Conservation (phyloP, 2,329 filamentous ascomycete species). For the Hyphodiscus sp. region DNA sequence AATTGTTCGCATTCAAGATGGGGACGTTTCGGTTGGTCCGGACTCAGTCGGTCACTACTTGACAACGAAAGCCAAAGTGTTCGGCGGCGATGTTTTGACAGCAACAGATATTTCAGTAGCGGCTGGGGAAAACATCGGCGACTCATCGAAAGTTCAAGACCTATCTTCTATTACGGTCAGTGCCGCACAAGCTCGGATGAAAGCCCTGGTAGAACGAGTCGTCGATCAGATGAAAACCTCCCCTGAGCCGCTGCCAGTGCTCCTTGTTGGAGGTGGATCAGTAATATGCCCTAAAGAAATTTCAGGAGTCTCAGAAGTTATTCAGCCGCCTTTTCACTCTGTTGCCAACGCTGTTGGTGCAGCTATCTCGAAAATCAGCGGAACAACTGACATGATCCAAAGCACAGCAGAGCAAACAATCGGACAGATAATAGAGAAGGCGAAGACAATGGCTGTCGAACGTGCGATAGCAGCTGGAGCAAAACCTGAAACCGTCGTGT, state of each 20-base stretch:
- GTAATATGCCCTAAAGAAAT: conserved; percentile 39
- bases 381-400: conserved; percentile 20
- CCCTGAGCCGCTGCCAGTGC: conserved; percentile 42
- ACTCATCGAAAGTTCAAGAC: conserved; percentile 7
- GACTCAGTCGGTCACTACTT: conserved; percentile 48
- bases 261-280: conserved; percentile 51
- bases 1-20: conserved; percentile 29
- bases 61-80: conserved; percentile 40
- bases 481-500: conserved; percentile 10
- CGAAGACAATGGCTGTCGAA: conserved; percentile 12
- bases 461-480: conserved; percentile 15
- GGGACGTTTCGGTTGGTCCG: conserved; percentile 41
- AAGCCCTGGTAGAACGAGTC: conserved; percentile 42
- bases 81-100: conserved; percentile 46
- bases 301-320: conserved; percentile 41
- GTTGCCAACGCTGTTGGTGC: conserved; percentile 55
- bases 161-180: conserved; percentile 14
- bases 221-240: conserved; percentile 52
- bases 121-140: conserved; percentile 20
- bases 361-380: conserved; percentile 34
- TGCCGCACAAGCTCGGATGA: conserved; percentile 22
- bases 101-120: conserved; percentile 44
- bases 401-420: conserved; percentile 13
- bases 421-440: conserved; percentile 13
- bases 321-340: conserved; percentile 43